These are phyloP conservation scores for Candida freyschussii DNA, from an alignment of 1,139 yeast species.

Conservation along the genomic window DNA sequence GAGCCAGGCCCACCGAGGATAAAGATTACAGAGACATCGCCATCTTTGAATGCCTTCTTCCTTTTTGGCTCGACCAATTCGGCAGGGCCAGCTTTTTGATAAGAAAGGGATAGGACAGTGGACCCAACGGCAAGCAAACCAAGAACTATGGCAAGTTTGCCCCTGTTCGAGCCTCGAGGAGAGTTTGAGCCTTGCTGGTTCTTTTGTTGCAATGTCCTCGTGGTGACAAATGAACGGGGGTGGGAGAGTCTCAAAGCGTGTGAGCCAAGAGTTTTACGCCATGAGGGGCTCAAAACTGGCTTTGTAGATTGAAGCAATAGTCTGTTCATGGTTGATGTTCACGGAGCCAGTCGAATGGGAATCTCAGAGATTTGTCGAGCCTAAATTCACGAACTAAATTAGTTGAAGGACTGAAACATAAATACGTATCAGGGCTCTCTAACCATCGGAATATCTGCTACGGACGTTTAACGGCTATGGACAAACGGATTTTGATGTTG, in stretches of 20 bases:
- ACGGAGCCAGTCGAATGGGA: too few relatives aligned
- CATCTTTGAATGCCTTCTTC: constrained; percentile 44
- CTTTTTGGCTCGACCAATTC: constrained; percentile 45
- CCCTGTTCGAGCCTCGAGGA: constrained; percentile 17
- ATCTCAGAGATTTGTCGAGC: too few relatives aligned
- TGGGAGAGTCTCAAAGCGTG: too few relatives aligned
- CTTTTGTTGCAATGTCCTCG: neutral
- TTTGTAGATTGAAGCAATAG: too few relatives aligned
- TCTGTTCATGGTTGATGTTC: too few relatives aligned
- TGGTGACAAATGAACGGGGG: neutral
- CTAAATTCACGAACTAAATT: too few relatives aligned
- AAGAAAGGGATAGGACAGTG: constrained; percentile 40
- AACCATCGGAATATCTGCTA: constrained; percentile 1
- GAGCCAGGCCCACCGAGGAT: constrained; percentile 87
- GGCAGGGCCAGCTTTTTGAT: constrained; percentile 42
- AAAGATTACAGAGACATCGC: constrained; percentile 73
- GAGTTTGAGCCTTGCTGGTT: neutral
- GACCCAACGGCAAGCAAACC: constrained; percentile 40
- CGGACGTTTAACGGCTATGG: neutral
- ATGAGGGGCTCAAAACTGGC: too few relatives aligned
- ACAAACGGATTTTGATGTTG: too few relatives aligned
- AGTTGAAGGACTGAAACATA: too few relatives aligned
- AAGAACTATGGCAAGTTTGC: constrained; percentile 27
- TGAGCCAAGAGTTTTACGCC: too few relatives aligned
- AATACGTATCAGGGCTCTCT: constrained; percentile 1